These are phyloP conservation scores for Syzygium grande DNA, from an alignment of 345 rosid species.

Conservation along the genomic window DNA sequence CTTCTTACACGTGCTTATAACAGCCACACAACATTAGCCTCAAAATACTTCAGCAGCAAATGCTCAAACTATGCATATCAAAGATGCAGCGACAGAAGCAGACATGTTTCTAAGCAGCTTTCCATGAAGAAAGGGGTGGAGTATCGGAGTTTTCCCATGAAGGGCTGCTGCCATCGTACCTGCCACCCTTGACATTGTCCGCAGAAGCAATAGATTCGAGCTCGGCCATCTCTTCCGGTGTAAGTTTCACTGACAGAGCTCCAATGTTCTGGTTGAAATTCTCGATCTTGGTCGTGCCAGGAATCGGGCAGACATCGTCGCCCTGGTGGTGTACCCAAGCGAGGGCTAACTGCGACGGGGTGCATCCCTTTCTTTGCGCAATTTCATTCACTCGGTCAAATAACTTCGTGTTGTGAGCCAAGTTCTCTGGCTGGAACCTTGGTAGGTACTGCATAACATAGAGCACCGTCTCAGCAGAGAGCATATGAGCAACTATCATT, in stretches of 20 bases:
- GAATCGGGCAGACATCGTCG: slow-evolving; percentile 3
- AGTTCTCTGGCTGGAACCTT: slow-evolving; percentile 57
- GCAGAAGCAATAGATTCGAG: slow-evolving; percentile 42
- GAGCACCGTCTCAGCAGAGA: not conserved
- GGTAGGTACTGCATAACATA: slow-evolving; percentile 29
- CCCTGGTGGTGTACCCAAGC: slow-evolving; percentile 73
- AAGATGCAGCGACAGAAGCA: not conserved
- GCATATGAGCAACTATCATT: not conserved
- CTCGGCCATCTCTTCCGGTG: slow-evolving; percentile 53
- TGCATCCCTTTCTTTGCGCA: slow-evolving; percentile 42
- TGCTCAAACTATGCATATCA: not conserved
- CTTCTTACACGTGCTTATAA: not conserved
- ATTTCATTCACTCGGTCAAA: slow-evolving; percentile 38
- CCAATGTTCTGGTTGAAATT: slow-evolving; percentile 16
- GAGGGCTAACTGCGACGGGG: slow-evolving; percentile 52
- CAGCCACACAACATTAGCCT: not conserved
- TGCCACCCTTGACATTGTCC: slow-evolving; percentile 36
- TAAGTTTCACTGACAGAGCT: slow-evolving; percentile 43
- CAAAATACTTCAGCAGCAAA: not conserved
- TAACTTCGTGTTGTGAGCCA: slow-evolving; percentile 37
- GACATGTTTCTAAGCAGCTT: not conserved
- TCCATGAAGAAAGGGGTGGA: slow-evolving; percentile 54
- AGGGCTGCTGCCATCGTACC: slow-evolving; percentile 4
- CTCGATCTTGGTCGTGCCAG: slow-evolving; percentile 2
- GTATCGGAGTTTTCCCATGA: slow-evolving; percentile 43